Conservation (phyloP, 495 filamentous ascomycete genomes). For the Penicillium ochrochloron region DNA sequence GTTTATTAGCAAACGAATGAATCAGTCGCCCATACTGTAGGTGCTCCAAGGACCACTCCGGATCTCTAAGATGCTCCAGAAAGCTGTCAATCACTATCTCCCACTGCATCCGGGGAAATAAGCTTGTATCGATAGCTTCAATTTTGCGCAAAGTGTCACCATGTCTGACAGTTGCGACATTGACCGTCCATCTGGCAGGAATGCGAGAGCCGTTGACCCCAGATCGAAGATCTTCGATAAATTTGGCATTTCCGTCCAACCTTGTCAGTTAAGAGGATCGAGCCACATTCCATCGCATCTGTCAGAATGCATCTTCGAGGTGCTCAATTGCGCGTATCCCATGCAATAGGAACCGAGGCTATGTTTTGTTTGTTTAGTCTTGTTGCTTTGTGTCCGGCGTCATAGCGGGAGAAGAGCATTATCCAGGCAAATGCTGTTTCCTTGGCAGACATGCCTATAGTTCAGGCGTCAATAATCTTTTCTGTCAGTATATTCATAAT, state of each 20-base stretch:
- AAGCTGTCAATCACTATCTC: neutral
- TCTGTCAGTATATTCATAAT: neutral
- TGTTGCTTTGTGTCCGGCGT: neutral
- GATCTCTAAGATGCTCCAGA: neutral
- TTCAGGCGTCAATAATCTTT: neutral
- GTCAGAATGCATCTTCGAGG: neutral
- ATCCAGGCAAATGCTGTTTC: neutral
- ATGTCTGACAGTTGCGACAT: neutral
- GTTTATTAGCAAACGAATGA: neutral
- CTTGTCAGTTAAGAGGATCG: neutral
- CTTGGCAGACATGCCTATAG: neutral
- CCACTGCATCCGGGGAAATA: constrained; percentile 16
- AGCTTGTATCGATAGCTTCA: neutral
- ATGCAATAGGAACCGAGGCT: neutral
- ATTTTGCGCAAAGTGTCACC: neutral
- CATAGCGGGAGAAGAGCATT: neutral
- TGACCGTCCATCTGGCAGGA: constrained; percentile 7
- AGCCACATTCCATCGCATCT: neutral
- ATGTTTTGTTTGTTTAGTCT: neutral
- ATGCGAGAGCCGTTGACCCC: constrained; percentile 12
- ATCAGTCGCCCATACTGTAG: neutral
- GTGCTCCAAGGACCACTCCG: neutral
- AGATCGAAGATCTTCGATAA: constrained; percentile 3
- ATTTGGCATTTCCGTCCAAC: constrained; percentile 5
- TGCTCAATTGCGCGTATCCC: neutral